Percentiles rank a stretch among this genome's conserved stretches.
These are phyloP conservation scores for Lichenothelia convexa DNA, from an alignment of 495 filamentous ascomycete genomes.

Conservation along the genomic window DNA sequence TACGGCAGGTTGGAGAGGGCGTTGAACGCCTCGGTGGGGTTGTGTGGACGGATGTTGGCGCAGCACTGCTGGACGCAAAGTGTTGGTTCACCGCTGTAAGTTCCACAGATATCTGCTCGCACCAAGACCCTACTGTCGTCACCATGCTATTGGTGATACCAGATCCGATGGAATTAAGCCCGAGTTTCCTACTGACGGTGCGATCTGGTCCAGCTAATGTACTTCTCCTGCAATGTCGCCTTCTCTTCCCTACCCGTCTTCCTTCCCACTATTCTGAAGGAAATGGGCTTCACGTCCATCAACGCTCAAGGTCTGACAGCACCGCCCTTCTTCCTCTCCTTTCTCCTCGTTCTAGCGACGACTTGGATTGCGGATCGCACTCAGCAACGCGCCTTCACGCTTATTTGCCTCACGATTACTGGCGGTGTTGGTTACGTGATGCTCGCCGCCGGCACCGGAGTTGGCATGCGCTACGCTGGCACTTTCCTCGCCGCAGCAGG, in stretches of 20 bases:
- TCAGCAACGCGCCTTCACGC: too few relatives aligned
- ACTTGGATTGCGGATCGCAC: constrained; percentile 20
- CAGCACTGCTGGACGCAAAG: constrained; percentile 40
- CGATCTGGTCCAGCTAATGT: constrained; percentile 15
- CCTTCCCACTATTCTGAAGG: constrained; percentile 20
- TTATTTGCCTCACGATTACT: too few relatives aligned
- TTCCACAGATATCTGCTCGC: constrained; percentile 1
- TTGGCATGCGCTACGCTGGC: constrained; percentile 50
- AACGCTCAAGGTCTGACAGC: constrained; percentile 20
- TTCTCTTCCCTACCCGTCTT: constrained; percentile 23
- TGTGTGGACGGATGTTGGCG: constrained; percentile 34
- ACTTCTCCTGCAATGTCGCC: constrained; percentile 23
- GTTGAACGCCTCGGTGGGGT: constrained; percentile 7
- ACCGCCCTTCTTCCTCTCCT: constrained; percentile 20
- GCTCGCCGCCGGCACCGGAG: constrained; percentile 36
- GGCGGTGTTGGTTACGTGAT: constrained; percentile 54
- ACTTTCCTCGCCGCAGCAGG: constrained; percentile 55
- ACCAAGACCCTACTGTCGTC: neutral
- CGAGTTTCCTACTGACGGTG: too few relatives aligned
- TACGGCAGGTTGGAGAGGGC: too few relatives aligned
- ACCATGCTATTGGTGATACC: too few relatives aligned
- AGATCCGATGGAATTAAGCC: too few relatives aligned
- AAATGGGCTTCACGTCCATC: constrained; percentile 18
- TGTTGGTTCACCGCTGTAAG: constrained; percentile 48
- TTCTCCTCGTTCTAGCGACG: constrained; percentile 17